A percentile compares a stretch with the other conserved stretches of the same genome.
These are phyloP conservation scores for Flaveria bidentis DNA, from an alignment of 129 eudicot genomes.

Conservation along the genomic window DNA sequence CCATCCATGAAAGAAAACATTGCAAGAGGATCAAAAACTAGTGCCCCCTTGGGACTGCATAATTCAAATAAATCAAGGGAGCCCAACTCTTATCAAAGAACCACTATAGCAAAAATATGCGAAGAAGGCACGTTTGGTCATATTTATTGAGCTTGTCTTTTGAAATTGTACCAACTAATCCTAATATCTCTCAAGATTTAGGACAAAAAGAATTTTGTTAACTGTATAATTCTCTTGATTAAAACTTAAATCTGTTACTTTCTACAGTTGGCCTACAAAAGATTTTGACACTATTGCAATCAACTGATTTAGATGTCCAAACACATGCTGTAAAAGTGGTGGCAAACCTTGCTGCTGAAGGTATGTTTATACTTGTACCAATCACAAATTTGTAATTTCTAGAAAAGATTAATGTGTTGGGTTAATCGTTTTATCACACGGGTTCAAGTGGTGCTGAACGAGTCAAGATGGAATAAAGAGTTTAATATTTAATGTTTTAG, in stretches of 20 bases:
- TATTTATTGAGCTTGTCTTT: background rate
- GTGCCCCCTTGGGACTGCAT: conserved; percentile 52
- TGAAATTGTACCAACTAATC: conserved; percentile 5
- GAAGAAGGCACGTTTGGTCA: conserved; percentile 80
- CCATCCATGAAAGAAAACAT: conserved; percentile 58
- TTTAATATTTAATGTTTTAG: no score
- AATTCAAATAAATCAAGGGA: conserved; percentile 60
- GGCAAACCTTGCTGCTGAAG: conserved; percentile 99
- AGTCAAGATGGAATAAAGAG: no score
- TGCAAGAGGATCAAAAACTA: conserved; percentile 50
- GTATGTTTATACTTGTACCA: conserved; percentile 35
- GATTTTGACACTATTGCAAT: conserved; percentile 70
- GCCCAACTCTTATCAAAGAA: conserved; percentile 62
- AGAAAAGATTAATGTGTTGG: background rate
- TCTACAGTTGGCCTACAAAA: conserved; percentile 87
- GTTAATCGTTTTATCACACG: no score
- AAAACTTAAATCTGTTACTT: conserved; percentile 21
- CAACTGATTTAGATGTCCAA: conserved; percentile 84
- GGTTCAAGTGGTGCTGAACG: no score
- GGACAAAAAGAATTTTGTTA: conserved; percentile 7
- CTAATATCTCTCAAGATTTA: background rate
- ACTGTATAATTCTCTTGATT: conserved; percentile 4
- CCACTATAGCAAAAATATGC: conserved; percentile 78
- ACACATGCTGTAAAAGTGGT: conserved; percentile 92
- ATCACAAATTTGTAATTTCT: conserved; percentile 8